Base-by-base conservation (phyloP, 768 basidiomycete species). In the Clitopilus hobsonii region DNA sequence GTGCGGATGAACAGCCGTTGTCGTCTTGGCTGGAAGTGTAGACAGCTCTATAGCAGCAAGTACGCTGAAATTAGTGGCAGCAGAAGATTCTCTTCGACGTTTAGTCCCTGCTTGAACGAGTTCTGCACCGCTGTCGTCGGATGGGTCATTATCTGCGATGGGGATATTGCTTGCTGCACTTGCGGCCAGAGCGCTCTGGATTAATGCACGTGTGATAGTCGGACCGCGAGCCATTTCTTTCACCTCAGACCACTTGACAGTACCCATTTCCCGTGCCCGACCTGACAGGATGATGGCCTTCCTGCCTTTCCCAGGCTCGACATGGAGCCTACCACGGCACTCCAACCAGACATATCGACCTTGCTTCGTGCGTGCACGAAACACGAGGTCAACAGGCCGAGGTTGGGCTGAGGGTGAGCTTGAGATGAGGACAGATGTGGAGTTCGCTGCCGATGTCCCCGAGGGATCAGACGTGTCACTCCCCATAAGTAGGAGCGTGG, bases 271-370 rank as follows among this genome's bases (percentile, higher is more conserved):
- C 45, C 87, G 73, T 26, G 86, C 82, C 7, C 96, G 78, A 0
- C 89, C 95, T 54, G 82, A 84, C n/a, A 99, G 77, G 29, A 99
- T 84, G 64, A 99, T 93, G 1, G 94, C 92, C 71, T 98, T 97
- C 30, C 94, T 76, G 0, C 94, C 94, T 65, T 98, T 98, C 1
- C 94, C 93, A 0, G 93, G 88, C 72, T 99, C 96, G 54, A 91
- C 81, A 63, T 95, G 89, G 36, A 98, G 77, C 26, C 91, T 77
- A 1, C 96, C 96, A n/a, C 87, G 77, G 50, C 86, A 88, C 67
- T 97, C 93, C 14, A 98, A 76, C 96, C 96, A 99, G 18, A 94
- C 80, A 69, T 88, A 94, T 1, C 59, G 29, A 0, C 76, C 82
- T 47, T 69, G 61, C 67, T 89, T 92, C 6, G 87, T 82, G 26